phyloP scores from a whole-genome alignment of 208 protist genomes.

The Plasmodiophora brassicae region DNA sequence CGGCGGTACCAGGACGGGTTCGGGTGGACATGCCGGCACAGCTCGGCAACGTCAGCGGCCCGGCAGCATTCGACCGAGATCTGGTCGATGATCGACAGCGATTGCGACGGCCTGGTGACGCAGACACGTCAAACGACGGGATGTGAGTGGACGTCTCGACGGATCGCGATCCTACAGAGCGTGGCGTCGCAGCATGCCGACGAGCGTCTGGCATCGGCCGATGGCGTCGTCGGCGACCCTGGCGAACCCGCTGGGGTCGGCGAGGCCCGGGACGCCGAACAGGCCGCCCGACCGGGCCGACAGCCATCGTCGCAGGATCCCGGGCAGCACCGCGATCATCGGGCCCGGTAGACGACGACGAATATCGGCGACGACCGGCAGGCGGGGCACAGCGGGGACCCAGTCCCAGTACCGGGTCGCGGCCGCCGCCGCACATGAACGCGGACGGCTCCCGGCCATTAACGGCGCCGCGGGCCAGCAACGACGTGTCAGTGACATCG shows the following conservation, averaged over 20 bases:
- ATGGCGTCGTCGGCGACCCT: background rate
- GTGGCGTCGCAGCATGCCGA: background rate
- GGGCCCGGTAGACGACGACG: too few species aligned
- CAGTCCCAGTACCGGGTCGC: too few species aligned
- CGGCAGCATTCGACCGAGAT: constrained; percentile 20
- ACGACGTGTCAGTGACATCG: too few species aligned
- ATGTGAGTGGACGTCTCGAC: background rate
- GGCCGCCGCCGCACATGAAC: too few species aligned
- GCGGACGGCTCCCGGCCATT: too few species aligned
- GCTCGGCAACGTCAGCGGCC: background rate
- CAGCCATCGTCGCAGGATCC: too few species aligned
- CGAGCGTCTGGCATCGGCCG: background rate
- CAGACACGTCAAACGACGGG: background rate
- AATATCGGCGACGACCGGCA: too few species aligned
- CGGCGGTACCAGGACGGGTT: background rate
- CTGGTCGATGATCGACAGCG: background rate
- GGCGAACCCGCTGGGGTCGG: background rate
- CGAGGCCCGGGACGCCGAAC: background rate
- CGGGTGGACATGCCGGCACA: background rate
- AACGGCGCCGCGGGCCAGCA: too few species aligned
- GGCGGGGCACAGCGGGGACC: too few species aligned
- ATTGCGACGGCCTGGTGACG: background rate
- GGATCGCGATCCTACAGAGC: background rate
- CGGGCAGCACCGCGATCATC: too few species aligned
- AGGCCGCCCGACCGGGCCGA: too few species aligned